Evolutionary conservation across 345 rosid genomes (phyloP).

Genomic region (Adansonia digitata): DNA sequence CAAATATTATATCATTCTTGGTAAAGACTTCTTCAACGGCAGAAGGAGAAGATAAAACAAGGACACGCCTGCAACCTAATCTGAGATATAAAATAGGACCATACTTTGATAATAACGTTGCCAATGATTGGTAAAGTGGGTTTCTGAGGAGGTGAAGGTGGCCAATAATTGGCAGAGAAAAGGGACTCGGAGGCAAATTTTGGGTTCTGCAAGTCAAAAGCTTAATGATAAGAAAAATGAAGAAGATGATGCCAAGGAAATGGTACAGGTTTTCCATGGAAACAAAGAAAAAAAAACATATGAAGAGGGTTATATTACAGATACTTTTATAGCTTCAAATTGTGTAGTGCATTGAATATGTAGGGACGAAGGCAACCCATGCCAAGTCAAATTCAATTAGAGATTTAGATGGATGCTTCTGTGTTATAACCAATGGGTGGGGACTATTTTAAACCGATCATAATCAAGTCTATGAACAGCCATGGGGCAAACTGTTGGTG

Average conservation of each 20-base stretch:
- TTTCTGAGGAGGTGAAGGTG: conserved; percentile 39
- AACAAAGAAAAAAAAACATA: background rate
- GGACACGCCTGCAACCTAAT: conserved; percentile 29
- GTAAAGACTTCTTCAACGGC: conserved; percentile 44
- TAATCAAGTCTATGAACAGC: too few species aligned
- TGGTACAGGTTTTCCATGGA: conserved; percentile 22
- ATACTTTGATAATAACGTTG: conserved; percentile 19
- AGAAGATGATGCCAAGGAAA: conserved; percentile 10
- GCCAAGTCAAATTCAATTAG: too few species aligned
- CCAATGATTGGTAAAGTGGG: conserved; percentile 30
- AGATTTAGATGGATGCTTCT: too few species aligned
- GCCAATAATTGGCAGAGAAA: conserved; percentile 46
- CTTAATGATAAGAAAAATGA: conserved; percentile 15
- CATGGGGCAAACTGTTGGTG: too few species aligned
- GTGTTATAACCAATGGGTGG: too few species aligned
- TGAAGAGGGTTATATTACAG: background rate
- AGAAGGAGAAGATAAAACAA: conserved; percentile 44
- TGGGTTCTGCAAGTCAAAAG: background rate
- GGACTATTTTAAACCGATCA: too few species aligned
- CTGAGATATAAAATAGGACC: conserved; percentile 42
- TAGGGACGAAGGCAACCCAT: too few species aligned
- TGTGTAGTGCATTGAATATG: background rate
- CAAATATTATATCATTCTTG: conserved; percentile 43
- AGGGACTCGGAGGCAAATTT: conserved; percentile 41
- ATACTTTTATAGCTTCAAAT: background rate